Evolutionary conservation across 495 filamentous ascomycete species (phyloP).

Genomic region (Hyaloscypha variabilis): DNA sequence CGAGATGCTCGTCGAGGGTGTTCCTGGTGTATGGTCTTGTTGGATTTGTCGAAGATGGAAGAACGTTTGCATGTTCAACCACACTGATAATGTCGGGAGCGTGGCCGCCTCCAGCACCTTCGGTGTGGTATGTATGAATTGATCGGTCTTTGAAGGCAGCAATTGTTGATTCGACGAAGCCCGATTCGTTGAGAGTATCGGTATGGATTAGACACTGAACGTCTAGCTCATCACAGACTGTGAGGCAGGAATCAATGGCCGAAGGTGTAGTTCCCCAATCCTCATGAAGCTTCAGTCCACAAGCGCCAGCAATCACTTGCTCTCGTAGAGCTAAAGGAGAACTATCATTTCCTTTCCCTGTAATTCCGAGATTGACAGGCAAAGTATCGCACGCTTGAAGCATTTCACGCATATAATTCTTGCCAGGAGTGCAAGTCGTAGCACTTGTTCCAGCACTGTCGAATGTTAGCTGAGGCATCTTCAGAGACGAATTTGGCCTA

Average conservation of each 20-base stretch:
- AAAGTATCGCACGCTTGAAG: slow-evolving; percentile 84
- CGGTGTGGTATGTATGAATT: slow-evolving; percentile 98
- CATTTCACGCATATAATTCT: slow-evolving; percentile 87
- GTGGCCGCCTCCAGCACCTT: slow-evolving; percentile 94
- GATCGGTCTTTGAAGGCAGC: slow-evolving; percentile 84
- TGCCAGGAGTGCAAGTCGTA: slow-evolving; percentile 92
- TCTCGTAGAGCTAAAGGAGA: slow-evolving; percentile 71
- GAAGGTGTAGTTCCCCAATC: slow-evolving; percentile 96
- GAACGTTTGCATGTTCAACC: slow-evolving; percentile 88
- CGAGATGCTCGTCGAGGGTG: slow-evolving; percentile 95
- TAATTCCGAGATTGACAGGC: slow-evolving; percentile 93
- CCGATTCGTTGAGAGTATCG: slow-evolving; percentile 96
- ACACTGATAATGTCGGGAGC: slow-evolving; percentile 97
- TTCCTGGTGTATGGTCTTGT: slow-evolving; percentile 91
- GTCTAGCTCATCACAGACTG: slow-evolving; percentile 87
- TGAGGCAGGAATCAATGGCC: slow-evolving; percentile 88
- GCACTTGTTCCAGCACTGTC: slow-evolving; percentile 87
- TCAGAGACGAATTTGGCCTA: slow-evolving; percentile 27
- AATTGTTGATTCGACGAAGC: slow-evolving; percentile 94
- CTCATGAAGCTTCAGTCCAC: slow-evolving; percentile 94
- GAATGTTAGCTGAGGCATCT: slow-evolving; percentile 20
- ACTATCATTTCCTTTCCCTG: slow-evolving; percentile 94
- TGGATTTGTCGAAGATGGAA: slow-evolving; percentile 91
- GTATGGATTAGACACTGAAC: slow-evolving; percentile 97
- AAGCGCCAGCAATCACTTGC: slow-evolving; percentile 81